These are phyloP conservation scores for Leishmania turanica DNA, from an alignment of 208 protist genomes.

Conservation along the genomic window DNA sequence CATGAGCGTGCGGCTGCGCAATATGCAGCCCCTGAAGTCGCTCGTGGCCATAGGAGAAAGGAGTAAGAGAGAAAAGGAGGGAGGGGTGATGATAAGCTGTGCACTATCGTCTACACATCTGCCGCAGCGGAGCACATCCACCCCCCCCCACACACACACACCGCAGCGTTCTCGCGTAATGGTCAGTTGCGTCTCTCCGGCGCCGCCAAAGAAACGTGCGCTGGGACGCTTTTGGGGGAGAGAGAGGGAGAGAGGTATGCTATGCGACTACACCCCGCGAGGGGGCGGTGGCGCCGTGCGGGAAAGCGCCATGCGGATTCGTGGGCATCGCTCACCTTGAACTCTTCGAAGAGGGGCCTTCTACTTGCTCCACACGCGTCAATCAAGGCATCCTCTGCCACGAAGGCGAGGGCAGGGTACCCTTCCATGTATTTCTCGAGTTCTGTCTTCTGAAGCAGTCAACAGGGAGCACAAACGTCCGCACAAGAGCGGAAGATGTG, in stretches of 20 bases:
- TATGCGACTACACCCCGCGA: neutral
- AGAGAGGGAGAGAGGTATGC: no score
- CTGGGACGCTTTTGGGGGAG: no score
- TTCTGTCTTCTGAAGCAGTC: neutral
- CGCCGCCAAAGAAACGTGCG: neutral
- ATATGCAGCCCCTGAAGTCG: neutral
- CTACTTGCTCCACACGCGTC: neutral
- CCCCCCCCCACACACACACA: no score
- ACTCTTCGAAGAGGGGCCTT: neutral
- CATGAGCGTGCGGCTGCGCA: neutral
- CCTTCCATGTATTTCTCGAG: neutral
- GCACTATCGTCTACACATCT: neutral
- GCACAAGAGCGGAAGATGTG: neutral
- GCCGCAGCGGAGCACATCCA: neutral
- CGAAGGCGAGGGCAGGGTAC: neutral
- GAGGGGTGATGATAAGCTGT: neutral
- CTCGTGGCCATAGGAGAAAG: neutral
- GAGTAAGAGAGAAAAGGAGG: neutral
- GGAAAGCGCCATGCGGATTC: neutral
- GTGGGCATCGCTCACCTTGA: neutral
- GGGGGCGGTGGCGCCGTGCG: neutral
- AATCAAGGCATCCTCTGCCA: neutral
- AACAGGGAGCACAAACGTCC: neutral
- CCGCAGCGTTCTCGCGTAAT: neutral
- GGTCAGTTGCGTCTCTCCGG: neutral